Evolutionary conservation across 2,329 filamentous ascomycete genomes (phyloP), one percentile per base, ranked within the genome.

Genomic region (Harringtonia lauricola): DNA sequence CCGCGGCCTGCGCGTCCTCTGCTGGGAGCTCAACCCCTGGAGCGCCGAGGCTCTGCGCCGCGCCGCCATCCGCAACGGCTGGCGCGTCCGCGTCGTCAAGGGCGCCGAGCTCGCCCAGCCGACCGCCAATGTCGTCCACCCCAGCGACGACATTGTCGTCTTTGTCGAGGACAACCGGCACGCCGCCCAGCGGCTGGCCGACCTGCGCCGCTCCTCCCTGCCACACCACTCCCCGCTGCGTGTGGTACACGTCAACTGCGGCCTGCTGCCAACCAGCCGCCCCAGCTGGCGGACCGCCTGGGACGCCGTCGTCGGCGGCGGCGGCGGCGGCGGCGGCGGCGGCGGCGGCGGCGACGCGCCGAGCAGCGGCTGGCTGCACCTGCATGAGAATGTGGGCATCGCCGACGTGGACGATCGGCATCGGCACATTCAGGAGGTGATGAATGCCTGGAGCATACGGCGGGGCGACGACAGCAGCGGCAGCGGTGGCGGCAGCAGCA

Each of bases 11-110:
- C 65, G 74, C 39, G 82, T 95, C 1, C 66, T 92, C 35, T 86
- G 87, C 53, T 96, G 86, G 84, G 90, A 96, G 62, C 67, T 95
- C 37, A 95, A 95, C 59, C 81, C 83, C 0, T 85, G 89, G 81
- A 88, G 81, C 51, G 74, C 94, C 29, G 87, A 95, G 64, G 88
- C 85, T 0, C 61, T 96, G 56, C 71, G 79, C 22, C 76, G 85
- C 51, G 90, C 88, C 19, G 86, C 89, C 24, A 55, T 68, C 36
- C 75, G 62, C 26, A 89, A 89, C 56, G 72, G 74, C 33, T 88
- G 82, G 79, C 61, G 57, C 0, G 74, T 81, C 9, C 67, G 64
- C 44, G 68, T 85, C 14, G 61, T 85, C 0, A 55, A 57, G 14
- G 59, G 57, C 1, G 53, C 55, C 1, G 66, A 71, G 1, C 55